These are phyloP conservation scores for Alternaria triticina DNA, from an alignment of 2,329 filamentous ascomycete species.

Conservation along the genomic window DNA sequence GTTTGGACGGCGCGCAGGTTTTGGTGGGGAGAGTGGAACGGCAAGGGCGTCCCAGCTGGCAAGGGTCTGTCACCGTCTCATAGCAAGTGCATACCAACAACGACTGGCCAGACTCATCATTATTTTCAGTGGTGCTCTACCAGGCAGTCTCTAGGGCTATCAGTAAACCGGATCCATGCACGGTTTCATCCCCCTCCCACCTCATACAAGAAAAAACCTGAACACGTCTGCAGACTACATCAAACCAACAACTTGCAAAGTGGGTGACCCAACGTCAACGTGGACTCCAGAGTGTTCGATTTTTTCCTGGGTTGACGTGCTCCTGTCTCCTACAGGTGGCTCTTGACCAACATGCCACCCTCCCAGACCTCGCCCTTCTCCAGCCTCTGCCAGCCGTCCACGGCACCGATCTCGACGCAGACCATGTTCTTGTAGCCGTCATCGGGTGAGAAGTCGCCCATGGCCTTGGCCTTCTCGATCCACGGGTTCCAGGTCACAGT, in stretches of 20 bases:
- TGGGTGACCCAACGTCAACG: neutral
- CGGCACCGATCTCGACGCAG: constrained; percentile 88
- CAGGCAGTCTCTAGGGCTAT: neutral
- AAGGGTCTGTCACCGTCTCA: constrained; percentile 1
- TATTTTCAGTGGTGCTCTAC: constrained; percentile 1
- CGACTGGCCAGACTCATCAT: neutral
- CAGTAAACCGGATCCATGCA: neutral
- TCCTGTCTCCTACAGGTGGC: constrained; percentile 29
- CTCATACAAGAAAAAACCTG: neutral
- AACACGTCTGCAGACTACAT: neutral
- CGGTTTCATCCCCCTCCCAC: neutral
- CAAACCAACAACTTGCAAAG: neutral
- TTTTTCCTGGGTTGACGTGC: neutral
- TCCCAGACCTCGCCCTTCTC: constrained; percentile 78
- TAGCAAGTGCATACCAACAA: neutral
- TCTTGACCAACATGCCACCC: constrained; percentile 65
- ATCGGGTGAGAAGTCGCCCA: constrained; percentile 87
- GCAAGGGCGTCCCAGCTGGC: constrained; percentile 18
- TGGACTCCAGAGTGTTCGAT: neutral
- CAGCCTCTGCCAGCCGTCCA: constrained; percentile 80
- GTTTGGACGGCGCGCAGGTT: constrained; percentile 17
- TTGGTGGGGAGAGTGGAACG: constrained; percentile 20
- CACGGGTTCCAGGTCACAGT: constrained; percentile 98
- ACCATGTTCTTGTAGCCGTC: constrained; percentile 93
- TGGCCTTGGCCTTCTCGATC: constrained; percentile 80